phyloP scores from a whole-genome alignment of 768 basidiomycete species.

The Podaxis sp. region DNA sequence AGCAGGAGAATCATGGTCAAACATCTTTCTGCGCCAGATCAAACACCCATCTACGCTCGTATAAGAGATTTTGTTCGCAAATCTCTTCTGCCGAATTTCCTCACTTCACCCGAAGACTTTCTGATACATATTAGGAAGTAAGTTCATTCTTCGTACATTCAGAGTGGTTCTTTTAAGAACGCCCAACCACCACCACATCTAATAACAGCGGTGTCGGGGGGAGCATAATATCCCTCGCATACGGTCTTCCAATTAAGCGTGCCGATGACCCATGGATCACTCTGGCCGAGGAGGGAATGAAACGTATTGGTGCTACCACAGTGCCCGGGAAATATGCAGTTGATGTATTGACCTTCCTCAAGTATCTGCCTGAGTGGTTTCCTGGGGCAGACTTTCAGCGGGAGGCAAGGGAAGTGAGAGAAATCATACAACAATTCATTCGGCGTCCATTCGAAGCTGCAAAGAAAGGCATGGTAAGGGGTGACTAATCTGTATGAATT shows the following conservation, averaged over 20 bases:
- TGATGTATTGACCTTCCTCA: constrained; percentile 31
- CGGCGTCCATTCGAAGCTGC: constrained; percentile 28
- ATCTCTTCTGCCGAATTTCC: constrained; percentile 7
- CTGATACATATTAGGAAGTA: constrained; percentile 10
- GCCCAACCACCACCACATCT: background rate
- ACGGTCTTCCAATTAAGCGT: constrained; percentile 10
- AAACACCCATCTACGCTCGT: background rate
- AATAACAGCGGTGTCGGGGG: constrained; percentile 4
- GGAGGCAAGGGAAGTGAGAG: constrained; percentile 41
- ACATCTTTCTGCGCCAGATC: background rate
- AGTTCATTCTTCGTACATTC: background rate
- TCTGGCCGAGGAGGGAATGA: constrained; percentile 23
- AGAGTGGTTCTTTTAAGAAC: background rate
- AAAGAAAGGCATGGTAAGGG: constrained; percentile 19
- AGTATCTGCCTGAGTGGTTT: constrained; percentile 49
- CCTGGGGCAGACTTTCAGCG: constrained; percentile 55
- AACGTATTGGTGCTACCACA: constrained; percentile 17
- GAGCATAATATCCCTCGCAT: constrained; percentile 11
- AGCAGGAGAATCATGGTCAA: background rate
- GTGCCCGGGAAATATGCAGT: constrained; percentile 31
- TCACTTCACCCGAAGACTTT: constrained; percentile 5
- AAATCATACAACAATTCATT: constrained; percentile 28
- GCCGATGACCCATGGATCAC: constrained; percentile 29
- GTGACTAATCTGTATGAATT: background rate
- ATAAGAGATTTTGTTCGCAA: background rate